Conservation (phyloP, 2,329 filamentous ascomycete species). For the Aspergillus uvarum region DNA sequence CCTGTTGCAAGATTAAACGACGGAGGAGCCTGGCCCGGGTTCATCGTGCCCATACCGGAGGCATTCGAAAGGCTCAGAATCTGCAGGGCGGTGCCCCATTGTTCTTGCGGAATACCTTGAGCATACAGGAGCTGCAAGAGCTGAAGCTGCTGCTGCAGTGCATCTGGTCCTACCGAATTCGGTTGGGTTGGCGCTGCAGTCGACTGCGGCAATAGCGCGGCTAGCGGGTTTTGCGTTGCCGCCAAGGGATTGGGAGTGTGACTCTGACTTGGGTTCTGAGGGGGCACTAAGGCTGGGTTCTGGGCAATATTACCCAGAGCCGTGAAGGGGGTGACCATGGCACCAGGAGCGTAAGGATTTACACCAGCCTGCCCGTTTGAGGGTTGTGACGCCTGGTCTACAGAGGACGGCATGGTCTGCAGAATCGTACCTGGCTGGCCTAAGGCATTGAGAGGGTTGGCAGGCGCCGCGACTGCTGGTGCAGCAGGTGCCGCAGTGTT, state of each 20-base stretch:
- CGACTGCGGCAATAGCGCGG: slow-evolving; percentile 44
- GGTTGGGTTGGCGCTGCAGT: slow-evolving; percentile 30
- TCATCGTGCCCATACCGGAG: slow-evolving; percentile 35
- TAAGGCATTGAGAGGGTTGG: slow-evolving; percentile 52
- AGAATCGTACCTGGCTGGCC: slow-evolving; percentile 46
- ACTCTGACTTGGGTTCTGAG: slow-evolving; percentile 43
- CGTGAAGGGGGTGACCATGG: slow-evolving; percentile 51
- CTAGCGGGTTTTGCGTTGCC: slow-evolving; percentile 41
- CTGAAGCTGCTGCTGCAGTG: slow-evolving; percentile 67
- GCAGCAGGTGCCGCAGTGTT: slow-evolving; percentile 56
- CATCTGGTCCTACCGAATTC: slow-evolving; percentile 43
- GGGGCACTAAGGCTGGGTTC: slow-evolving; percentile 37
- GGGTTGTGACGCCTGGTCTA: slow-evolving; percentile 46
- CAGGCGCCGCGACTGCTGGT: slow-evolving; percentile 36
- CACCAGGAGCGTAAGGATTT: slow-evolving; percentile 53
- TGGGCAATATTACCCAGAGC: slow-evolving; percentile 43
- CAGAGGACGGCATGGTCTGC: slow-evolving; percentile 42
- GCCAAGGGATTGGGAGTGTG: slow-evolving; percentile 45
- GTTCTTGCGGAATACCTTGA: slow-evolving; percentile 74
- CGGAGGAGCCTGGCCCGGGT: slow-evolving; percentile 33
- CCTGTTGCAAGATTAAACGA: slow-evolving; percentile 34
- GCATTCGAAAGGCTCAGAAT: slow-evolving; percentile 47
- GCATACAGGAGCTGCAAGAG: slow-evolving; percentile 73
- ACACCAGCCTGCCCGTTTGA: slow-evolving; percentile 55
- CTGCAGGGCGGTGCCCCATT: slow-evolving; percentile 63